Conservation (phyloP, 2,329 filamentous ascomycete species). For the Talaromyces amestolkiae region DNA sequence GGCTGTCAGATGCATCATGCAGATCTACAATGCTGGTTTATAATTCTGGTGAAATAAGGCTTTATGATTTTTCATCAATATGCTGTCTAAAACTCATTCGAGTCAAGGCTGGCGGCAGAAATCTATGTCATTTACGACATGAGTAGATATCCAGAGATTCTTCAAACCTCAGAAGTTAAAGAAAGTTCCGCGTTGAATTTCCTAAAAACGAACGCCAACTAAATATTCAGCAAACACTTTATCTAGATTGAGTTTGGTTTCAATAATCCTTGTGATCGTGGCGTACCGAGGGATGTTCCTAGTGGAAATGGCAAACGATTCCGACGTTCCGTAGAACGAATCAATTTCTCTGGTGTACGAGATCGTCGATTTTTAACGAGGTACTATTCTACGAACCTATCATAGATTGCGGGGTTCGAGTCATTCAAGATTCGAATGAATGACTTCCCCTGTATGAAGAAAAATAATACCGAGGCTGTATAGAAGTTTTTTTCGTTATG, state of each 20-base stretch:
- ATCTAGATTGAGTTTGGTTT: not conserved
- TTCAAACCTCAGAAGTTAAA: not conserved
- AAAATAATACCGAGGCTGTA: not conserved
- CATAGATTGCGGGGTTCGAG: not conserved
- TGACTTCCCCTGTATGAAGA: not conserved
- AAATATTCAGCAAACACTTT: not conserved
- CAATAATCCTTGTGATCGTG: slow-evolving; percentile 3
- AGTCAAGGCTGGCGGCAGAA: not conserved
- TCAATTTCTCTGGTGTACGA: not conserved
- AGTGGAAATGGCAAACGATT: not conserved
- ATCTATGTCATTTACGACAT: no score
- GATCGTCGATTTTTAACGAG: not conserved
- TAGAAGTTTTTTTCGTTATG: not conserved
- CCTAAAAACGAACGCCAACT: no score
- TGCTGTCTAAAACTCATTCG: not conserved
- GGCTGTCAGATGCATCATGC: not conserved
- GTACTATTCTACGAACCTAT: not conserved
- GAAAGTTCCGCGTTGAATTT: not conserved
- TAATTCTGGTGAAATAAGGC: not conserved
- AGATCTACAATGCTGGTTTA: not conserved
- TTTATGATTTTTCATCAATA: not conserved
- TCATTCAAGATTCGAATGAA: not conserved
- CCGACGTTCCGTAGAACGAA: not conserved
- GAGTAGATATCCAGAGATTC: no score
- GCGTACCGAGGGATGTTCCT: not conserved